Conservation (phyloP, 495 filamentous ascomycete genomes). For the Penicillium samsonianum region DNA sequence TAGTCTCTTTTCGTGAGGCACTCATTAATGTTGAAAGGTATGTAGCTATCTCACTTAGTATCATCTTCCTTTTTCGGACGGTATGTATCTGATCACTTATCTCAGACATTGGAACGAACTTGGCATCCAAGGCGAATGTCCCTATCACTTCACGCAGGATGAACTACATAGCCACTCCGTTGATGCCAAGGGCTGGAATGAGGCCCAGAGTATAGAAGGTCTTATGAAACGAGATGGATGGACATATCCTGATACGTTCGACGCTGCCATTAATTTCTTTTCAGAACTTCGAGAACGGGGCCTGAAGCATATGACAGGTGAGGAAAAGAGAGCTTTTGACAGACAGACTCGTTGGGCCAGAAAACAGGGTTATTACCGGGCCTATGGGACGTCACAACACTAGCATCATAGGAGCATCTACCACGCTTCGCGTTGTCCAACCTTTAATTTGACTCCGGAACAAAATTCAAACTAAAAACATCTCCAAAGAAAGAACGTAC, state of each 20-base stretch:
- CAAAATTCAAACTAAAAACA: not conserved
- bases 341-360: conserved; percentile 24
- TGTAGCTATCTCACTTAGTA: conserved; percentile 15
- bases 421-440: not conserved
- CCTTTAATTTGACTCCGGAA: not conserved
- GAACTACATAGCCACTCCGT: conserved; percentile 29
- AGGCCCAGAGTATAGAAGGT: conserved; percentile 32
- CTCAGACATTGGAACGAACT: conserved; percentile 33
- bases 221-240: conserved; percentile 42
- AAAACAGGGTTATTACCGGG: conserved; percentile 2
- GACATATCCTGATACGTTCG: conserved; percentile 34
- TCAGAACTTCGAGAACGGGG: conserved; percentile 23
- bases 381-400: not conserved
- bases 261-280: conserved; percentile 30
- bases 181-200: conserved; percentile 41
- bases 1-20: conserved; percentile 35
- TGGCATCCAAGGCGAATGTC: conserved; percentile 27
- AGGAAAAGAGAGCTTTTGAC: conserved; percentile 24
- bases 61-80: not conserved
- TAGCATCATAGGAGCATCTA: not conserved
- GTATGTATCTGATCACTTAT: conserved; percentile 11
- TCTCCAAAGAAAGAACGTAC: not conserved
- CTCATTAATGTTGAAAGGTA: conserved; percentile 32
- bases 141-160: conserved; percentile 34
- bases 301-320: conserved; percentile 20